phyloP scores from a whole-genome alignment of 2,329 filamentous ascomycete genomes.

The Polytolypa hystricis region DNA sequence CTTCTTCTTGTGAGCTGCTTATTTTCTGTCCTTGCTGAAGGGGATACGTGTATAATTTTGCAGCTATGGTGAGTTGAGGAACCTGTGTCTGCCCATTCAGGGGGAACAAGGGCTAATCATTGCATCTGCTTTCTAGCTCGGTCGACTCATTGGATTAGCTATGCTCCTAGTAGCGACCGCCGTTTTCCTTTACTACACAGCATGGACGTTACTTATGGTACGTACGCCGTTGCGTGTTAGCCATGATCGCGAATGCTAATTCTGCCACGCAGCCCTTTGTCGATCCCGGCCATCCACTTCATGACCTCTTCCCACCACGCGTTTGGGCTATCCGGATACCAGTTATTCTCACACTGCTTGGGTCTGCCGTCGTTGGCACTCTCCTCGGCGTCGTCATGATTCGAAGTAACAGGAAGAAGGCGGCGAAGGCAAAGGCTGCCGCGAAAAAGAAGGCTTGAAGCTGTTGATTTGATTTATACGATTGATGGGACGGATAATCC shows the following conservation, averaged over 20 bases:
- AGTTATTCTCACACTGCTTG: slow-evolving; percentile 87
- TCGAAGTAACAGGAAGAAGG: slow-evolving; percentile 95
- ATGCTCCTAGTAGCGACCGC: slow-evolving; percentile 64
- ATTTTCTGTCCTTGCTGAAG: too few species aligned
- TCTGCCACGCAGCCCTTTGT: slow-evolving; percentile 73
- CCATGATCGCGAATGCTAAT: slow-evolving; percentile 1
- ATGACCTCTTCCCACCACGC: slow-evolving; percentile 89
- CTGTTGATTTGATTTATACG: too few species aligned
- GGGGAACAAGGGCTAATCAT: too few species aligned
- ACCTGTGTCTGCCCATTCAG: too few species aligned
- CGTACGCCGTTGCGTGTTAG: slow-evolving; percentile 12
- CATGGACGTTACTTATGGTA: slow-evolving; percentile 98
- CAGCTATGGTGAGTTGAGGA: slow-evolving; percentile 13
- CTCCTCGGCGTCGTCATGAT: slow-evolving; percentile 98
- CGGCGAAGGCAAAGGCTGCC: slow-evolving; percentile 77
- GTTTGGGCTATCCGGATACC: slow-evolving; percentile 98
- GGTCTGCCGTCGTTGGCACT: slow-evolving; percentile 84
- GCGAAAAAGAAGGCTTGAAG: slow-evolving; percentile 71
- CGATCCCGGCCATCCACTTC: slow-evolving; percentile 83
- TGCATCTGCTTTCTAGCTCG: slow-evolving; percentile 53
- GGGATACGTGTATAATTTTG: too few species aligned
- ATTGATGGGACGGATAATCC: too few species aligned
- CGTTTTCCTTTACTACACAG: slow-evolving; percentile 83
- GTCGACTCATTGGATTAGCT: slow-evolving; percentile 68
- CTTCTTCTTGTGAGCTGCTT: too few species aligned